Base-by-base conservation (phyloP, 2,329 filamentous ascomycete species). In the Dichotomopilus funicola region DNA sequence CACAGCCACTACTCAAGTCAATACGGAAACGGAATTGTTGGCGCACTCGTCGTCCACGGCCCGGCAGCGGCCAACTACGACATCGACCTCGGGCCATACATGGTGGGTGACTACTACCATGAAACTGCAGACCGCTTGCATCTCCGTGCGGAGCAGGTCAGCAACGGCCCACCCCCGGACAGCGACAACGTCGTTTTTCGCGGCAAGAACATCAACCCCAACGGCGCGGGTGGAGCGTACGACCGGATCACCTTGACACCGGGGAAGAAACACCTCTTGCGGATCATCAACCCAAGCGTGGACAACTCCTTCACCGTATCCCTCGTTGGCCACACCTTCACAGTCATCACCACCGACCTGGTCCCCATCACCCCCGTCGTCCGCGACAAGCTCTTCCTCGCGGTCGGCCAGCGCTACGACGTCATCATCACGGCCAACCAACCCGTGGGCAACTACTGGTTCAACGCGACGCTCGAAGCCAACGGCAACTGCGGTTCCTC, bases 1-100 rank as follows among this genome's bases (percentile, higher is more conserved):
- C 78, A 81, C 64, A 74, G 72, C 37, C 78, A 81, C 64, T 77
- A 77, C 62, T 72, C 72, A 5, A 67, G 71, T 12, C 76, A 80
- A 63, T 78, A 79, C 58, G 73, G 71, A 36, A 75, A 82, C 58
- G 80, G 80, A 9, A 66, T 82, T 0, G 66, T 74, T 9, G 80
- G 80, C 1, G 66, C 74, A 0, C 75, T 83, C 36, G 65, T 79
- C 36, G 75, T 81, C 52, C 67, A 77, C 49, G 78, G 78, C 0
- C 78, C 78, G 1, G 70, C 73, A 0, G 70, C 72, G 6, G 72
- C 72, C 43, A 72, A 78, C 62, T 80, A 79, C 61, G 79, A 83
- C 54, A 68, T 76, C 42, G 80, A 83, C 59, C 70, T 81, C 0
- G 80, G 79, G 8, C 64, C 72, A 3, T 68, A 77, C 5, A 69